Conservation (phyloP, 345 rosid species). For the Crucihimalaya himalaica region DNA sequence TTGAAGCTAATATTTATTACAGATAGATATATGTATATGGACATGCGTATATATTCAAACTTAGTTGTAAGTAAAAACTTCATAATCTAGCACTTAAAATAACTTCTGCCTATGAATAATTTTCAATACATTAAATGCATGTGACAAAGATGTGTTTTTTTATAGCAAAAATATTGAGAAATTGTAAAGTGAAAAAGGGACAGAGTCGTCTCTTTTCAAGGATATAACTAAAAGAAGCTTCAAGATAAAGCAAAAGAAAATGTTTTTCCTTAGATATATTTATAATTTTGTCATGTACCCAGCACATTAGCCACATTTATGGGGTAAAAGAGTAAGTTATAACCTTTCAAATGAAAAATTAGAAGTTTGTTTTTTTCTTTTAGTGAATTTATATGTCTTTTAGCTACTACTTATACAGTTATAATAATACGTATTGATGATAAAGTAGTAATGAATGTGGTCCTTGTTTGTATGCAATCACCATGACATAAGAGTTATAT, state of each 20-base stretch:
- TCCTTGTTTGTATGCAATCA: conserved; percentile 27
- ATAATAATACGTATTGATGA: neutral
- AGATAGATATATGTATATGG: neutral
- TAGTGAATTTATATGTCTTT: conserved; percentile 27
- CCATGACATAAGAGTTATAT: conserved; percentile 35
- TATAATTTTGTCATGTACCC: conserved; percentile 13
- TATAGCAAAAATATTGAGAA: conserved; percentile 18
- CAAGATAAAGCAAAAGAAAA: conserved; percentile 31
- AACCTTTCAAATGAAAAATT: conserved; percentile 13
- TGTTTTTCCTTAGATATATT: neutral
- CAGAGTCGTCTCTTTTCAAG: conserved; percentile 29
- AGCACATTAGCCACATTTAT: conserved; percentile 24
- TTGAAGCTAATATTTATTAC: conserved; percentile 28
- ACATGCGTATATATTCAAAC: neutral
- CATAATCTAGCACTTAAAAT: neutral
- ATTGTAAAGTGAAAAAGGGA: conserved; percentile 32
- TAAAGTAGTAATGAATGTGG: conserved; percentile 26
- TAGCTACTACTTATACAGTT: conserved; percentile 21
- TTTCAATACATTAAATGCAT: conserved; percentile 19
- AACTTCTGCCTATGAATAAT: neutral
- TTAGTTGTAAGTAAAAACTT: neutral
- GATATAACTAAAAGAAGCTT: conserved; percentile 31
- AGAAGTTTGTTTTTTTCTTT: neutral
- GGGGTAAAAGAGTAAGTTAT: neutral
- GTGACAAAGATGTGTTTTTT: conserved; percentile 32